A percentile compares a stretch with the other conserved stretches of the same genome.
These are phyloP conservation scores for Parasitella parasitica DNA, from an alignment of 371 early-diverging fungal genomes.

Conservation along the genomic window DNA sequence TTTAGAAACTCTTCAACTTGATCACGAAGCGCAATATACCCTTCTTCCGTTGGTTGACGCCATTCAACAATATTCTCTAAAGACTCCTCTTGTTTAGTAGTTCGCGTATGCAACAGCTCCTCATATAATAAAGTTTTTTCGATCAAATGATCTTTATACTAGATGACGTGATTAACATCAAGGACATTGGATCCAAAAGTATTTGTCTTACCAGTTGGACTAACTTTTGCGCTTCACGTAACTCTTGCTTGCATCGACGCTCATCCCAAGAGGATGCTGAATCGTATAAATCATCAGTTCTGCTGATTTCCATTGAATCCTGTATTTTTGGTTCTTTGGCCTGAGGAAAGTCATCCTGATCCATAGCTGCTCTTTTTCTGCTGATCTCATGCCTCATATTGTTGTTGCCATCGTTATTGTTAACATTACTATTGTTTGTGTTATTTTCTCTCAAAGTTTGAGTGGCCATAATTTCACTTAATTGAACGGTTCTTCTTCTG, in stretches of 20 bases:
- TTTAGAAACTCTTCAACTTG: neutral
- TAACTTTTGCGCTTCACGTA: neutral
- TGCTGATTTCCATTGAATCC: neutral
- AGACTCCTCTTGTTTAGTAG: slow-evolving; percentile 9
- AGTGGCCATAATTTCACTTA: neutral
- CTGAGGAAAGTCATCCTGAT: neutral
- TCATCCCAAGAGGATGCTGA: neutral
- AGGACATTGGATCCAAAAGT: too few species aligned
- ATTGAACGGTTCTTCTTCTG: slow-evolving; percentile 8
- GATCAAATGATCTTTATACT: neutral
- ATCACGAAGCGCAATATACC: neutral
- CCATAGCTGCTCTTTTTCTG: neutral
- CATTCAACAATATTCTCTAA: neutral
- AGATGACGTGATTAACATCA: neutral
- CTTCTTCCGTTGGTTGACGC: neutral
- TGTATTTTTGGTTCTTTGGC: neutral
- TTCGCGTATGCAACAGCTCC: neutral
- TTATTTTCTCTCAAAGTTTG: neutral
- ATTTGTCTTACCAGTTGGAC: neutral
- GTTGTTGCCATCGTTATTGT: neutral
- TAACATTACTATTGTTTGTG: neutral
- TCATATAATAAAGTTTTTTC: neutral
- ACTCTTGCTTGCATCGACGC: neutral
- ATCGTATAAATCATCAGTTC: neutral
- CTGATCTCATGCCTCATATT: neutral